A percentile compares a stretch with the other conserved stretches of the same genome.
These are phyloP conservation scores for Fusarium decemcellulare DNA, from an alignment of 2,329 filamentous ascomycete species.

Conservation along the genomic window DNA sequence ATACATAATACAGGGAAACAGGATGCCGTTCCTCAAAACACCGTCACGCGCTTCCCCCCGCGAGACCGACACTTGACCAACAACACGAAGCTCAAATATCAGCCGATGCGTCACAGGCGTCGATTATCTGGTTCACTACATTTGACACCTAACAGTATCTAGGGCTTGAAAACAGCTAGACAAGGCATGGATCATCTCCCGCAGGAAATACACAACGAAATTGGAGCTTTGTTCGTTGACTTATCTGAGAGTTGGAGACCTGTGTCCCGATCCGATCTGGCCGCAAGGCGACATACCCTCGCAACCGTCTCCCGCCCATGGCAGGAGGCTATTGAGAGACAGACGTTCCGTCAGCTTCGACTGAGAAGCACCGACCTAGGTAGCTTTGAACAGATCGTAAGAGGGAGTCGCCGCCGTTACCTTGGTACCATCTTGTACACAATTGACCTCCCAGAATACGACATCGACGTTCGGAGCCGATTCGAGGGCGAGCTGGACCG, in stretches of 20 bases:
- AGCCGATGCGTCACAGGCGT: not conserved
- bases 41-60: slow-evolving; percentile 9
- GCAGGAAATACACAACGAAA: slow-evolving; percentile 38
- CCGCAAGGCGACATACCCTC: slow-evolving; percentile 27
- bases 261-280: slow-evolving; percentile 17
- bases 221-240: slow-evolving; percentile 32
- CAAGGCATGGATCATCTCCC: slow-evolving; percentile 29
- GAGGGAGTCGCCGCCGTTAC: slow-evolving; percentile 34
- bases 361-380: slow-evolving; percentile 37
- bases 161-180: not conserved
- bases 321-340: slow-evolving; percentile 41
- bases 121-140: not conserved
- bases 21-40: slow-evolving; percentile 5
- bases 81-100: slow-evolving; percentile 10
- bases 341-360: slow-evolving; percentile 36
- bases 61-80: slow-evolving; percentile 8
- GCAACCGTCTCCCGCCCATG: slow-evolving; percentile 40
- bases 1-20: slow-evolving; percentile 14
- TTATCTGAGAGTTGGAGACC: slow-evolving; percentile 25
- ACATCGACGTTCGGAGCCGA: slow-evolving; percentile 22
- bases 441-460: slow-evolving; percentile 37
- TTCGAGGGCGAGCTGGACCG: slow-evolving; percentile 40
- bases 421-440: slow-evolving; percentile 31
- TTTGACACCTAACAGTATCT: not conserved
- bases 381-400: slow-evolving; percentile 30